Evolutionary conservation across 768 basidiomycete genomes (phyloP).

Genomic region (Mycena olivaceomarginata): DNA sequence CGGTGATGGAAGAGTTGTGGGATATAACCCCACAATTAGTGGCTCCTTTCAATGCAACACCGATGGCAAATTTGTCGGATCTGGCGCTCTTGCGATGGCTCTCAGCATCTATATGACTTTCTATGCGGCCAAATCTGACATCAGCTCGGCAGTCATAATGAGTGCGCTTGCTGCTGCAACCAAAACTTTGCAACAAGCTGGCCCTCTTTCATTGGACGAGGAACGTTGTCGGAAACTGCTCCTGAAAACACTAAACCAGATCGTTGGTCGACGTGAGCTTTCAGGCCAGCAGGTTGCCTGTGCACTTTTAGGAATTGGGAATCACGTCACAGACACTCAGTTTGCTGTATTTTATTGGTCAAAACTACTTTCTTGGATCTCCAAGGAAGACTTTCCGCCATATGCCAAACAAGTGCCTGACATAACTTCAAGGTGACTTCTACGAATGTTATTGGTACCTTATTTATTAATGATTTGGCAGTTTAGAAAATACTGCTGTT

Average conservation of each 20-base stretch:
- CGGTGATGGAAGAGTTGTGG: not conserved
- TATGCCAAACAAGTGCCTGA: not conserved
- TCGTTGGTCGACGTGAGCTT: constrained; percentile 31
- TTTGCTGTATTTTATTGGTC: constrained; percentile 39
- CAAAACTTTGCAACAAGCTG: not conserved
- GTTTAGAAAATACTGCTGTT: not conserved
- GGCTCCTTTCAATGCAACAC: no score
- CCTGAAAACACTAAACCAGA: constrained; percentile 39
- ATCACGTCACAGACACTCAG: constrained; percentile 32
- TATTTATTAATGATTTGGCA: not conserved
- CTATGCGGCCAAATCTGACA: constrained; percentile 29
- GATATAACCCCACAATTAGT: no score
- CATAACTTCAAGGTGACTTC: not conserved
- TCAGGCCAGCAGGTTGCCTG: constrained; percentile 38
- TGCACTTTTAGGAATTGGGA: constrained; percentile 13
- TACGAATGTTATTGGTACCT: no score
- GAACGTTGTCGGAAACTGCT: constrained; percentile 14
- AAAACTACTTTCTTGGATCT: constrained; percentile 28
- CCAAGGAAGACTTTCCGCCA: constrained; percentile 7
- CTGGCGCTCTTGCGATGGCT: constrained; percentile 31
- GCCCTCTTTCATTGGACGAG: not conserved
- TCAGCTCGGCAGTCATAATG: constrained; percentile 36
- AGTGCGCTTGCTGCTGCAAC: constrained; percentile 39
- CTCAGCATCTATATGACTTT: constrained; percentile 26
- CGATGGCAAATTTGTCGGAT: constrained; percentile 6